Evolutionary conservation across 1,139 yeast genomes (phyloP), one percentile per base, ranked within the genome.

Genomic region (Sporopachydermia cereana): DNA sequence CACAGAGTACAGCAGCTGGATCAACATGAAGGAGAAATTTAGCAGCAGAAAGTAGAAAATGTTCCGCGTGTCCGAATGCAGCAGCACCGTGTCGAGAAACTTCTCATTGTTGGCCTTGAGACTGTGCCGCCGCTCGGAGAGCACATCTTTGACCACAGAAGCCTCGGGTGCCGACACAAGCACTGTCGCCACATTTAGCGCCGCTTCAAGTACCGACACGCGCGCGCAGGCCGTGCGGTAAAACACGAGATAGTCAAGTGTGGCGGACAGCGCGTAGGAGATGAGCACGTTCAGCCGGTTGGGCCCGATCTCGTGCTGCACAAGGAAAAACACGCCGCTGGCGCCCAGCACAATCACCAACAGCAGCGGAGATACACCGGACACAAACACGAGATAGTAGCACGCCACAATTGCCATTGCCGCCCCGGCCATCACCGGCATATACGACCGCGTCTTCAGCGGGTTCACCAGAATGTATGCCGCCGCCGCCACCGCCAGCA

Each of bases 21-120:
- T 80, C 56, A 93, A 76, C 99, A 93, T 93, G 63, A 91, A 93
- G 1, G 91, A 75, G 21, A 94, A 77, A 63, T 93, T 93, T 49
- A 93, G 70, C 48, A 91, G 61, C 44, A 93, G 64, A 56, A 91
- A 93, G 50, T 85, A 83, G 60, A 91, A 89, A 31, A 93, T 93
- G 30, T 95, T 88, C 51, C 84, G 71, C 1, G 96, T 88, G 53
- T 88, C 96, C 23, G 76, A 68, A 54, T 88, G 71, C 14, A 66
- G 64, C 34, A 68, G 52, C 43, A 67, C 61, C 18, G 68, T 44
- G 17, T 17, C 36, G 29, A 41, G 14, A 14, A 41, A 22, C 39
- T 20, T 34, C 22, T 34, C 39, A 34, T 34, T 34, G n/a, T n/a
- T 34, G 22, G 12, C 39, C 22, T 34, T 34, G 20, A 34, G 17